Percentiles rank a stretch among this genome's conserved stretches.
Conservation (phyloP, 805 yeast genomes). For the Yamadazyma takamatsuzukensis region DNA sequence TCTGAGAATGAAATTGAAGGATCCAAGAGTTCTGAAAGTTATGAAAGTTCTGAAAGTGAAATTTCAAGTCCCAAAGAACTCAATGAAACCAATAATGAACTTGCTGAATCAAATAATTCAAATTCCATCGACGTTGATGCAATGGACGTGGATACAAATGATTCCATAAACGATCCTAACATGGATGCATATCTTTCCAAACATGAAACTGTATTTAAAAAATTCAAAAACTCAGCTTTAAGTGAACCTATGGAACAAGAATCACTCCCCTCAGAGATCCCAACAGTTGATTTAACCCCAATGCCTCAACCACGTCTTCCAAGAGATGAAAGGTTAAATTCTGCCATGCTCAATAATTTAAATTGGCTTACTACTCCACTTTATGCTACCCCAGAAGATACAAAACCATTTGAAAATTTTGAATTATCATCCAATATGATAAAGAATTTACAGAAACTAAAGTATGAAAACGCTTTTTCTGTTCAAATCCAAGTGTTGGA, state of each 20-base stretch:
- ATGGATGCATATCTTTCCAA: constrained; percentile 35
- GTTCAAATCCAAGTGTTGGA: constrained; percentile 71
- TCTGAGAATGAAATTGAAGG: constrained; percentile 7
- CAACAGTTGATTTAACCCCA: constrained; percentile 59
- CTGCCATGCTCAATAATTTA: constrained; percentile 33
- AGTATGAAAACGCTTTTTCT: constrained; percentile 62
- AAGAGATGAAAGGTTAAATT: constrained; percentile 38
- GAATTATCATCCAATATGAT: constrained; percentile 41
- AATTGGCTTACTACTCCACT: constrained; percentile 70
- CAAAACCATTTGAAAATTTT: constrained; percentile 48
- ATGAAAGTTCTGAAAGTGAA: constrained; percentile 12
- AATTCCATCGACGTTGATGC: too few relatives aligned
- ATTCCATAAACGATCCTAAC: too few relatives aligned
- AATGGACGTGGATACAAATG: too few relatives aligned
- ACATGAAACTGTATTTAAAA: constrained; percentile 48
- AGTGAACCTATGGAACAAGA: too few relatives aligned
- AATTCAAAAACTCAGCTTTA: constrained; percentile 48
- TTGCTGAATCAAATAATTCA: not conserved
- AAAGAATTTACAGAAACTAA: constrained; percentile 44
- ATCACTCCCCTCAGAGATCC: too few relatives aligned
- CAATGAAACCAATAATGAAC: not conserved
- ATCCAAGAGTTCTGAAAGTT: constrained; percentile 4
- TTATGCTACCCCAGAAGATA: constrained; percentile 47
- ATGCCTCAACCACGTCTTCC: constrained; percentile 82
- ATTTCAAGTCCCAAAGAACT: not conserved